These are phyloP conservation scores for Acanthamoeba royreba DNA, from an alignment of 208 protist genomes.

Conservation along the genomic window DNA sequence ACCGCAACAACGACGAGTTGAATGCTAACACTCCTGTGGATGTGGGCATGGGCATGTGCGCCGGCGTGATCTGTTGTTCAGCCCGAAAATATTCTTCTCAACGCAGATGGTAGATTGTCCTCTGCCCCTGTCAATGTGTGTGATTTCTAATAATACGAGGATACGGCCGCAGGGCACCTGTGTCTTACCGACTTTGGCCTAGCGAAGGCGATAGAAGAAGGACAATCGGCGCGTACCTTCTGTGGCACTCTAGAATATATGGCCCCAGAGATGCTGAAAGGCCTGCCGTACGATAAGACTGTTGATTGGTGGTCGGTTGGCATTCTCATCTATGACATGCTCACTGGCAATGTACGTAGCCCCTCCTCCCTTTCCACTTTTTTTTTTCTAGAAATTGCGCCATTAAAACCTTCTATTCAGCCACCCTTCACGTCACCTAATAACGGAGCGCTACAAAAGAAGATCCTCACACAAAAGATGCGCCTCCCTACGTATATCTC, in stretches of 20 bases:
- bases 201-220: background rate
- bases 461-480: constrained; percentile 84
- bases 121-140: background rate
- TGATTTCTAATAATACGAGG: background rate
- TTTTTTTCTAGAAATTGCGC: constrained; percentile 8
- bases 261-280: constrained; percentile 63
- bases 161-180: background rate
- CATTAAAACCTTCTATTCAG: constrained; percentile 47
- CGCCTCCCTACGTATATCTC: constrained; percentile 87
- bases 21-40: background rate
- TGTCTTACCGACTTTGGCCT: background rate
- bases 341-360: constrained; percentile 53
- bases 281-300: constrained; percentile 51
- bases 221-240: background rate
- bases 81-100: constrained; percentile 12
- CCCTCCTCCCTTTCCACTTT: background rate
- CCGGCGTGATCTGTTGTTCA: background rate
- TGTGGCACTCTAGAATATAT: constrained; percentile 54
- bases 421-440: constrained; percentile 89
- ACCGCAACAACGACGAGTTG: background rate
- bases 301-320: constrained; percentile 72
- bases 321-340: constrained; percentile 67
- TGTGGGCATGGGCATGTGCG: background rate
- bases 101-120: background rate
- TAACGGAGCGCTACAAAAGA: constrained; percentile 84